Conservation (phyloP, 2,329 filamentous ascomycete species). For the Calonectria fujianensis region DNA sequence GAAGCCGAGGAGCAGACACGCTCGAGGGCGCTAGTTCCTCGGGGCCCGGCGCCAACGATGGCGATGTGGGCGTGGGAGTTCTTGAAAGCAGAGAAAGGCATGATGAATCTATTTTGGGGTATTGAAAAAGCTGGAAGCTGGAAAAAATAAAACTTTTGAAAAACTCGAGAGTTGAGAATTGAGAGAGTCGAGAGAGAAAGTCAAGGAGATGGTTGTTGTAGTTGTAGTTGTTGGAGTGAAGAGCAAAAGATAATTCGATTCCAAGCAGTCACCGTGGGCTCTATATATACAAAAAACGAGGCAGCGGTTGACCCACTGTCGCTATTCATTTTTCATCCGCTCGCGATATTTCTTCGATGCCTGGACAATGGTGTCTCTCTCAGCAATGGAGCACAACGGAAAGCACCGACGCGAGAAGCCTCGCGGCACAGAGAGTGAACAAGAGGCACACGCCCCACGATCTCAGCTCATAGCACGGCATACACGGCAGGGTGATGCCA, state of each 20-base stretch:
- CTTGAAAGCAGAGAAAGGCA: slow-evolving; percentile 21
- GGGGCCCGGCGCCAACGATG: slow-evolving; percentile 21
- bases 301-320: neutral
- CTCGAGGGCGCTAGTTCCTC: slow-evolving; percentile 12
- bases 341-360: neutral
- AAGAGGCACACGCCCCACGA: neutral
- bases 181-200: slow-evolving; percentile 3
- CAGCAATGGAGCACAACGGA: neutral
- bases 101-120: slow-evolving; percentile 9
- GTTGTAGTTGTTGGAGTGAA: neutral
- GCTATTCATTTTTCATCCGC: neutral
- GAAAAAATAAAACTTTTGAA: slow-evolving; percentile 14
- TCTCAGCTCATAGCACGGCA: slow-evolving; percentile 2
- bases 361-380: slow-evolving; percentile 9
- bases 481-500: slow-evolving; percentile 12
- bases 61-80: slow-evolving; percentile 23
- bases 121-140: slow-evolving; percentile 12
- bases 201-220: slow-evolving; percentile 5
- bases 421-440: neutral
- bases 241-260: neutral
- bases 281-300: slow-evolving; percentile 4
- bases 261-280: neutral
- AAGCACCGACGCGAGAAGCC: neutral
- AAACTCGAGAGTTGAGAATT: neutral
- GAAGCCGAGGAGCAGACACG: slow-evolving; percentile 22